Base-by-base conservation (phyloP, 202 grass and related monocot species). In the Schoenoplectus triqueter region DNA sequence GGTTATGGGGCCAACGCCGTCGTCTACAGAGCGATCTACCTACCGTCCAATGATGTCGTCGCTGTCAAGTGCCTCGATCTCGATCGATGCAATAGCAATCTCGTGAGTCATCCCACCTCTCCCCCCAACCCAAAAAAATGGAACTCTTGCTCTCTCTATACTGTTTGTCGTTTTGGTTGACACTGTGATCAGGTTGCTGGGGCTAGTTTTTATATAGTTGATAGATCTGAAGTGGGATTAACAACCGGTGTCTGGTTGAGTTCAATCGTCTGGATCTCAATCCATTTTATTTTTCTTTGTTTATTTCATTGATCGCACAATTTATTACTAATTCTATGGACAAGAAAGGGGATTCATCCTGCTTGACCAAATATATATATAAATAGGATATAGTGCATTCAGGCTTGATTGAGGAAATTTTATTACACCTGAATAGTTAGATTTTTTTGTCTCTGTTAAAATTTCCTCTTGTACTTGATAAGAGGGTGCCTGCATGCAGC, bases 11-110 rank as follows among this genome's bases (percentile, higher is more conserved):
- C 96, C 64, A 94, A 94, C 84, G 96, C 96, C 73, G 90, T 91
- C 47, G 96, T 99, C 15, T 96, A 90, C 91, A 92, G 87, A 84
- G 96, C 93, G 86, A 74, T 91, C 90, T 90, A 94, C 88, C 6
- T 94, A 64, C 96, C 93, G 4, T 78, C 79, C 74, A 92, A 86
- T 78, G 87, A 88, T 72, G 72, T 92, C 7, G 90, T 99, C 56
- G 96, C 96, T 10, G 91, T 99, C 88, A 99, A 99, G 92, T 90
- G 93, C 90, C 86, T 99, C 84, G 96, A 99, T 99, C 96, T 99
- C 87, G 96, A 99, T 87, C 96, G 94, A 87, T 92, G 94, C 86
- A 99, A 92, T 80, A 99, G 94, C 75, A 99, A 91, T 88, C 90
- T 99, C 87, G 96, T 99, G 72, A 91, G 96, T 80, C 69, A 41